These are phyloP conservation scores for Davidsoniella virescens DNA, from an alignment of 2,329 filamentous ascomycete genomes.

Conservation along the genomic window DNA sequence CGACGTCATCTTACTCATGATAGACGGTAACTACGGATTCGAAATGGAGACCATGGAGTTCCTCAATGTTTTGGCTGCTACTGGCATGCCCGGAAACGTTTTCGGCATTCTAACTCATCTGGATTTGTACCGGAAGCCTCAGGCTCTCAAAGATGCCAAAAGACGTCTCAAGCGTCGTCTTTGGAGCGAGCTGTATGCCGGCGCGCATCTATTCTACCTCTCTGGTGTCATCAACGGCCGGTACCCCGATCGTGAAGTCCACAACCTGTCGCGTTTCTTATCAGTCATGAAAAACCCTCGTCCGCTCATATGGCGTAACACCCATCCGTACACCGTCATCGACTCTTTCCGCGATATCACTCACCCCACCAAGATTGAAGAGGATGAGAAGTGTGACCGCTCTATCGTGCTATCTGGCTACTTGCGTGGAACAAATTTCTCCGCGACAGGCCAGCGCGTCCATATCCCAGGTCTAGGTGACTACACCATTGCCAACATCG, in stretches of 20 bases:
- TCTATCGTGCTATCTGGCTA: constrained; percentile 88
- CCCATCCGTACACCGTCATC: constrained; percentile 82
- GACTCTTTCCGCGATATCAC: constrained; percentile 94
- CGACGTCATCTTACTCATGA: constrained; percentile 93
- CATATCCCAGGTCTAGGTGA: constrained; percentile 90
- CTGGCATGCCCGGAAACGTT: constrained; percentile 96
- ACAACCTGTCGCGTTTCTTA: constrained; percentile 87
- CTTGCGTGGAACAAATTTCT: constrained; percentile 84
- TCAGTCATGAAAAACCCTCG: constrained; percentile 98
- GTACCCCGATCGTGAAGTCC: constrained; percentile 90
- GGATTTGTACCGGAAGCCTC: constrained; percentile 87
- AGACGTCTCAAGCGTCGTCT: constrained; percentile 90
- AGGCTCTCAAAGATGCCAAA: constrained; percentile 81
- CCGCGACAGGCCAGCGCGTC: constrained; percentile 67
- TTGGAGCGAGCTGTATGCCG: constrained; percentile 94
- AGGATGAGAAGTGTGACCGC: constrained; percentile 76
- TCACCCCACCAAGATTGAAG: constrained; percentile 78
- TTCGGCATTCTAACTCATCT: constrained; percentile 94
- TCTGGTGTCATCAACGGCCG: constrained; percentile 92
- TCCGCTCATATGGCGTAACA: constrained; percentile 91
- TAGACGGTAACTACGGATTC: constrained; percentile 96
- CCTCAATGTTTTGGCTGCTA: constrained; percentile 78
- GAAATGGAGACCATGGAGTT: constrained; percentile 99
- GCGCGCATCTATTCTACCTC: constrained; percentile 91
- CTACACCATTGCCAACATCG: constrained; percentile 66